Conservation (phyloP, 805 yeast species). For the Candida nemodendra region DNA sequence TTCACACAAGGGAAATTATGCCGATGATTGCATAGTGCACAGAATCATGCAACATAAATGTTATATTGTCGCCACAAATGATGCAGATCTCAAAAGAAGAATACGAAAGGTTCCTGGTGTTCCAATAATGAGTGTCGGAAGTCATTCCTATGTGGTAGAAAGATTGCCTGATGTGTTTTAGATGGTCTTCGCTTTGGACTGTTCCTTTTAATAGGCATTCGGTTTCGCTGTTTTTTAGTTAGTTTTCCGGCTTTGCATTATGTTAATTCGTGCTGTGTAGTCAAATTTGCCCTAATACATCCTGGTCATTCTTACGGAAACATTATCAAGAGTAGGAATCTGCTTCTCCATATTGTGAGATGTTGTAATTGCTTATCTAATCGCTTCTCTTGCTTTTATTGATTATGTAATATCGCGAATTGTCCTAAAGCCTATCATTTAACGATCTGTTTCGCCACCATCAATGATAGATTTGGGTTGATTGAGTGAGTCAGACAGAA, state of each 20-base stretch:
- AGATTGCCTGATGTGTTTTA: conserved; percentile 91
- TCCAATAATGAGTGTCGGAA: conserved; percentile 95
- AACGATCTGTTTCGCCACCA: background rate
- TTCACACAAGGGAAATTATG: conserved; percentile 93
- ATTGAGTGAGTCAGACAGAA: no score
- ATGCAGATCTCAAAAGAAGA: conserved; percentile 93
- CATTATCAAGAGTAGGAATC: no score
- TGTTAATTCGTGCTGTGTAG: no score
- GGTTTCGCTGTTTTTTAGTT: background rate
- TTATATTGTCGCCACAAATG: conserved; percentile 95
- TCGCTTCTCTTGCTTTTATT: no score
- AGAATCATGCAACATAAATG: conserved; percentile 96
- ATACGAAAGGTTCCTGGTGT: conserved; percentile 96
- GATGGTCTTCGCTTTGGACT: background rate
- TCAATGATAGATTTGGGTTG: no score
- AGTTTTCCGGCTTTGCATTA: background rate
- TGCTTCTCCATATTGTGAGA: no score
- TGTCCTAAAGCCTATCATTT: background rate
- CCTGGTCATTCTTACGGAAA: no score
- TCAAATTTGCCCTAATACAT: no score
- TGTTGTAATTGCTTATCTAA: no score
- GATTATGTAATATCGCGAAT: background rate
- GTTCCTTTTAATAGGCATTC: background rate
- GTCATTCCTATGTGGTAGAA: conserved; percentile 88
- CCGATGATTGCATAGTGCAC: conserved; percentile 94